phyloP scores from a whole-genome alignment of 257 asterid genomes.

The Przewalskia tangutica region DNA sequence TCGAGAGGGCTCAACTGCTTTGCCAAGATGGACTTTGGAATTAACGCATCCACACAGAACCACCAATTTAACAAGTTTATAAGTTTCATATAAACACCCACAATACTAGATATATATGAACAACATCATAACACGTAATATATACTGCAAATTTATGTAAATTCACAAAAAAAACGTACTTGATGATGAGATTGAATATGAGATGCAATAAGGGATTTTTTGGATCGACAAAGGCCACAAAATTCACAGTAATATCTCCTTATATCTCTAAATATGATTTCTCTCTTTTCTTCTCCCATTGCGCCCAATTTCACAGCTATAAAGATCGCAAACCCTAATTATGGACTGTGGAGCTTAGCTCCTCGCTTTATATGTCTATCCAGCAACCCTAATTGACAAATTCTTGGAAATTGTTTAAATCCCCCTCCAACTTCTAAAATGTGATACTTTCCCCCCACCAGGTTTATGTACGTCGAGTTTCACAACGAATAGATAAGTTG shows the following conservation, averaged over 20 bases:
- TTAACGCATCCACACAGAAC: too few relatives aligned
- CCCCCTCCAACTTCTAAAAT: background rate
- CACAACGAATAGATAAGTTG: too few relatives aligned
- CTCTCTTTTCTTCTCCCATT: conserved; percentile 12
- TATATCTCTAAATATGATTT: conserved; percentile 52
- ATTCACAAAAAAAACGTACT: conserved; percentile 20
- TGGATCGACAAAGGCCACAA: conserved; percentile 87
- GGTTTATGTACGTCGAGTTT: background rate
- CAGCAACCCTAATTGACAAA: background rate
- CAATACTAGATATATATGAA: background rate
- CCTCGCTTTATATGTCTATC: background rate
- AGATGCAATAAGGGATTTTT: conserved; percentile 58
- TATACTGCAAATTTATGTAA: background rate
- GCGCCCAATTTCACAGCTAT: background rate
- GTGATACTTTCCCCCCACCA: background rate
- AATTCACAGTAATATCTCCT: conserved; percentile 66
- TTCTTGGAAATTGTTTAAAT: background rate
- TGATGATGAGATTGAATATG: conserved; percentile 53
- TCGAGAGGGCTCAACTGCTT: too few relatives aligned
- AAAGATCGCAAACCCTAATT: background rate
- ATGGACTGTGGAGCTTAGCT: background rate
- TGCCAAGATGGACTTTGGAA: too few relatives aligned
- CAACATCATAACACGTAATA: too few relatives aligned
- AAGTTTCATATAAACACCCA: background rate
- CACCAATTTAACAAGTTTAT: too few relatives aligned